Percentiles rank a stretch among this genome's conserved stretches.
Conservation (phyloP, 805 yeast species). For the Aciculoconidium aculeatum region DNA sequence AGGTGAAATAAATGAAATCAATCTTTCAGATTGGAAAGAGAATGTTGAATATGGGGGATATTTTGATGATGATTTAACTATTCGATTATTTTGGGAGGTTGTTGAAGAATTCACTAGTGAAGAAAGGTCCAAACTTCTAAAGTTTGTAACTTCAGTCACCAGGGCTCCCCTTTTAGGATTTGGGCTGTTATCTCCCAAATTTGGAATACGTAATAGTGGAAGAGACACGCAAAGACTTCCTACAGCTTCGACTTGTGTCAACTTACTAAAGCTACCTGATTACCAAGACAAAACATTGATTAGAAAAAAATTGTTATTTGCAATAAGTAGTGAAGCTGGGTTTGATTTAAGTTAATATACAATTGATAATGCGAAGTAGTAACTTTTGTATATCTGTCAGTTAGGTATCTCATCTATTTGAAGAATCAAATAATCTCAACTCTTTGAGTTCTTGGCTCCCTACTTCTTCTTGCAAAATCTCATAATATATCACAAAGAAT, state of each 20-base stretch:
- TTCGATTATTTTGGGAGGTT: constrained; percentile 68
- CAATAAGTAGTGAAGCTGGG: constrained; percentile 79
- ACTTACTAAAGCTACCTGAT: constrained; percentile 79
- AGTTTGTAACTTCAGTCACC: constrained; percentile 89
- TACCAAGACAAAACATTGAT: constrained; percentile 61
- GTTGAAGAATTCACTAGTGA: constrained; percentile 58
- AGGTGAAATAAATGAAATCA: constrained; percentile 67
- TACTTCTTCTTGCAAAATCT: no score
- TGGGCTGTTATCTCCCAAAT: constrained; percentile 51
- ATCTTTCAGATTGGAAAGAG: constrained; percentile 59
- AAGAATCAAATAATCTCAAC: no score
- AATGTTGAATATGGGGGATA: constrained; percentile 68
- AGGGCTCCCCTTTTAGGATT: constrained; percentile 91
- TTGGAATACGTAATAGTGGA: constrained; percentile 75
- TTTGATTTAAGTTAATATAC: no score
- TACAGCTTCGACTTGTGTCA: constrained; percentile 91
- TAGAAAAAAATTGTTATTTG: constrained; percentile 61
- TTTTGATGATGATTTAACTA: constrained; percentile 48
- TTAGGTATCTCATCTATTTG: no score
- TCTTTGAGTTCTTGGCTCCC: no score
- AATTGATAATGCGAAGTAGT: no score
- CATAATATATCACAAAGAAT: no score
- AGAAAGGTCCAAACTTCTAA: constrained; percentile 63
- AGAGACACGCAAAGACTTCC: constrained; percentile 58
- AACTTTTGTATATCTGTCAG: no score